phyloP scores from a whole-genome alignment of 2,329 filamentous ascomycete species.

The Trichoderma breve region DNA sequence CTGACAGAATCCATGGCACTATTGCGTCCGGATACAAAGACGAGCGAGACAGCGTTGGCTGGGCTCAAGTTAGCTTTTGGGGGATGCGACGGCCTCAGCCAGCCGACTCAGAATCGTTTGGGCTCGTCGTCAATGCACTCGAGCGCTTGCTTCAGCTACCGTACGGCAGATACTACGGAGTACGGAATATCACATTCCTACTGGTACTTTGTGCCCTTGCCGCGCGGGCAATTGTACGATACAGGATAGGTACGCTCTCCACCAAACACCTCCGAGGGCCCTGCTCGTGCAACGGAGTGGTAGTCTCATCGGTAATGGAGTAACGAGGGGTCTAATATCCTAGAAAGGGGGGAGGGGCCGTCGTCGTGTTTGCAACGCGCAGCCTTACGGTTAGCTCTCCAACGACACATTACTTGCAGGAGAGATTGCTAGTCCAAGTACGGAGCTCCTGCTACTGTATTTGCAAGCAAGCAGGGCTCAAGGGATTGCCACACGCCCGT shows the following conservation, averaged over 20 bases:
- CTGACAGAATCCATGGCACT: neutral
- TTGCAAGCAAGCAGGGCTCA: neutral
- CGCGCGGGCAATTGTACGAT: neutral
- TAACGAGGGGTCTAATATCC: neutral
- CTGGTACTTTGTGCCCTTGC: neutral
- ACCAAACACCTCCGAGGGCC: neutral
- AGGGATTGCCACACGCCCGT: neutral
- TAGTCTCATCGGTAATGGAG: neutral
- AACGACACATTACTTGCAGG: conserved; percentile 11
- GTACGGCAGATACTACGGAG: neutral
- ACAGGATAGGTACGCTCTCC: neutral
- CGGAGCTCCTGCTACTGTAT: neutral
- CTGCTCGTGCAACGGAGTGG: neutral
- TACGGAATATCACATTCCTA: neutral
- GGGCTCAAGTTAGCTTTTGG: neutral
- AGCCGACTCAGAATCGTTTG: neutral
- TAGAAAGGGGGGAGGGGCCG: conserved; percentile 5
- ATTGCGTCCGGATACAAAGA: neutral
- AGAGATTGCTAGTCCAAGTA: neutral
- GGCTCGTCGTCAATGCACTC: neutral
- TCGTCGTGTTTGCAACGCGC: neutral
- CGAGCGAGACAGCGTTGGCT: neutral
- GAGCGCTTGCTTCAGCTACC: conserved; percentile 3
- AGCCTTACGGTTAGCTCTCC: conserved; percentile 16
- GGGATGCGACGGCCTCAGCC: conserved; percentile 2